phyloP scores from a whole-genome alignment of 352 stramenopile species.

The Pythium volutum region DNA sequence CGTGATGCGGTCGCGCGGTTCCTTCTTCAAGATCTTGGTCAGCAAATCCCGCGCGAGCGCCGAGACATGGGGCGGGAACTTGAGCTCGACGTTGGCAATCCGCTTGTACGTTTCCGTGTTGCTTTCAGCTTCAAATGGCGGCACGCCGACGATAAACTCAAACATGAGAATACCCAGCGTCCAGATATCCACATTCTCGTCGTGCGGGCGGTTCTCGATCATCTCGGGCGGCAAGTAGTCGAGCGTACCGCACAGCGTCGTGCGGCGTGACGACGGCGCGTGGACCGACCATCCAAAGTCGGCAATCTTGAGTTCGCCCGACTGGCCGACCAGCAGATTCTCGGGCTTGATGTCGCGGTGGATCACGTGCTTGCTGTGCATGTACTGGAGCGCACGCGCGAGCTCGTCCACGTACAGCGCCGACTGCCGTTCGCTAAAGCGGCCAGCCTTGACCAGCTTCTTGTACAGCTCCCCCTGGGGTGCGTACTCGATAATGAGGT shows the following conservation, averaged over 20 bases:
- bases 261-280: conserved; percentile 94
- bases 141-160: conserved; percentile 96
- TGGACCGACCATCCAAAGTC: conserved; percentile 99
- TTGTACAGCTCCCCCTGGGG: conserved; percentile 99
- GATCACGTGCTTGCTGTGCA: conserved; percentile 99
- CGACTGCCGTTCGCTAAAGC: conserved; percentile 92
- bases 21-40: conserved; percentile 94
- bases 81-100: conserved; percentile 95
- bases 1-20: conserved; percentile 92
- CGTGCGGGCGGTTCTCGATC: conserved; percentile 97
- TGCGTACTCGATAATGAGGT: conserved; percentile 99
- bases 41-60: conserved; percentile 92
- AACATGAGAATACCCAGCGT: conserved; percentile 98
- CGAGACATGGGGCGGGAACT: conserved; percentile 93
- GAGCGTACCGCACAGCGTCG: conserved; percentile 98
- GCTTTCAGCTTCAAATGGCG: conserved; percentile 97
- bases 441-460: conserved; percentile 87
- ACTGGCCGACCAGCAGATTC: conserved; percentile 96
- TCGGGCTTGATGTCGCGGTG: conserved; percentile 99
- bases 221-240: conserved; percentile 99
- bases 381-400: conserved; percentile 94
- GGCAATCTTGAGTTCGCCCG: conserved; percentile 98
- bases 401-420: conserved; percentile 96
- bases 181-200: conserved; percentile 98
- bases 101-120: conserved; percentile 96